Conservation (phyloP, 2,329 filamentous ascomycete species). For the Talaromyces marneffei region DNA sequence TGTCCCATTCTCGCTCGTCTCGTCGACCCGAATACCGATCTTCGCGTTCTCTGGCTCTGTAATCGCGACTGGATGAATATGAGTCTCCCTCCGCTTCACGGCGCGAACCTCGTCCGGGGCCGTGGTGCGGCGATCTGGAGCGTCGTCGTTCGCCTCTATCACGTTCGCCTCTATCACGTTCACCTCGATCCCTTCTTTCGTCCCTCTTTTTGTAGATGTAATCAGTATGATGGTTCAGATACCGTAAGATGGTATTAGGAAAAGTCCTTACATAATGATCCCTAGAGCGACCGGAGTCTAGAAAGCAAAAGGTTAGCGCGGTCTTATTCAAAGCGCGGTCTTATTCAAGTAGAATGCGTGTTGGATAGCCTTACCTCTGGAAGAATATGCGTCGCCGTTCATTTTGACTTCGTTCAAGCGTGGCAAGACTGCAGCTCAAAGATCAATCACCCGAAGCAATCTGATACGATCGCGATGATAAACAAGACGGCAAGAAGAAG, state of each 20-base stretch:
- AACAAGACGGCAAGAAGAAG: not conserved
- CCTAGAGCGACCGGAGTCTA: conserved; percentile 49
- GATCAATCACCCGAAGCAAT: not conserved
- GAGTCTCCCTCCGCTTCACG: conserved; percentile 70
- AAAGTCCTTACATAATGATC: conserved; percentile 48
- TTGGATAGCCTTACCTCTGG: conserved; percentile 56
- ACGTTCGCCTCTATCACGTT: conserved; percentile 30
- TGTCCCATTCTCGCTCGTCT: conserved; percentile 71
- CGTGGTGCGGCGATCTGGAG: conserved; percentile 78
- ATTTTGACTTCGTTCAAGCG: conserved; percentile 45
- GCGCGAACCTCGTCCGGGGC: conserved; percentile 55
- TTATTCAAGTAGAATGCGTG: conserved; percentile 23
- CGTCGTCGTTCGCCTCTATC: conserved; percentile 62
- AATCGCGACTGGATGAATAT: conserved; percentile 88
- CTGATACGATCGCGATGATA: not conserved
- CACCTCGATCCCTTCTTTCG: conserved; percentile 37
- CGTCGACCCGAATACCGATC: conserved; percentile 75
- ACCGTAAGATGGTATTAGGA: not conserved
- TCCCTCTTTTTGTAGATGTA: conserved; percentile 35
- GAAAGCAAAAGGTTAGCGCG: conserved; percentile 30
- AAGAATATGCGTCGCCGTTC: conserved; percentile 81
- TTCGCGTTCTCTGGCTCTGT: conserved; percentile 87
- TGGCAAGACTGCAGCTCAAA: conserved; percentile 6
- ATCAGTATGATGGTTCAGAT: conserved; percentile 12
- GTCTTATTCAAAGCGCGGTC: conserved; percentile 27